A percentile compares a stretch with the other conserved stretches of the same genome.
Evolutionary conservation across 371 early-diverging fungal species (phyloP).

Genomic region (Apophysomyces ossiformis): DNA sequence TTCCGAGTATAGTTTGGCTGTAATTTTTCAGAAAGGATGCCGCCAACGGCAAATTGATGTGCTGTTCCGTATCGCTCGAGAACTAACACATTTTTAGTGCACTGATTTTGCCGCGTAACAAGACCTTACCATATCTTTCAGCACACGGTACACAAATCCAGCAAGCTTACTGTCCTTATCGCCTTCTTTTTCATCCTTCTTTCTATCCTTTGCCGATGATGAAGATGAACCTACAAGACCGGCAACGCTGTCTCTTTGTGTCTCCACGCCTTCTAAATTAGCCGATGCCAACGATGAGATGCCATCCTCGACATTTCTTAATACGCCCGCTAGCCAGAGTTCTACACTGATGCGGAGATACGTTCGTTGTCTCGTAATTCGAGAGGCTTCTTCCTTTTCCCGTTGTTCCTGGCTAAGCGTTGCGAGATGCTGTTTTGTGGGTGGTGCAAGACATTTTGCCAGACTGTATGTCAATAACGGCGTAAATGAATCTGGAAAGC

Average conservation of each 20-base stretch:
- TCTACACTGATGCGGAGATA: constrained; percentile 81
- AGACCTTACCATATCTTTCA: constrained; percentile 44
- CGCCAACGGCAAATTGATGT: constrained; percentile 77
- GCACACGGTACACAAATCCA: constrained; percentile 40
- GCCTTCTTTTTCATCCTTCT: constrained; percentile 28
- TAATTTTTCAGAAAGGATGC: constrained; percentile 79
- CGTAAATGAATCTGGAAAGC: constrained; percentile 86
- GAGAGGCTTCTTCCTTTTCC: constrained; percentile 83
- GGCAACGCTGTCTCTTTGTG: constrained; percentile 60
- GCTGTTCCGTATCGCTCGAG: constrained; percentile 51
- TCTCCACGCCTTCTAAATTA: constrained; percentile 51
- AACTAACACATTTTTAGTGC: constrained; percentile 34
- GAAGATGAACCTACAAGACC: constrained; percentile 48
- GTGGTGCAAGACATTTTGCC: constrained; percentile 56
- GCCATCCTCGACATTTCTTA: constrained; percentile 74
- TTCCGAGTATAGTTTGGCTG: constrained; percentile 59
- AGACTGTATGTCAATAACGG: constrained; percentile 66
- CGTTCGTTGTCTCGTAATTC: constrained; percentile 72
- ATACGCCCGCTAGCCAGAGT: constrained; percentile 82
- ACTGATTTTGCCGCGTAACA: background rate
- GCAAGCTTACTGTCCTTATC: constrained; percentile 21
- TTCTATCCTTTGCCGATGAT: constrained; percentile 21
- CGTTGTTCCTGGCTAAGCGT: constrained; percentile 74
- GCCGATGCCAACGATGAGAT: constrained; percentile 55
- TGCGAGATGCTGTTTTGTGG: constrained; percentile 58